These are phyloP conservation scores for Neoarthrinium moseri DNA, from an alignment of 2,329 filamentous ascomycete species.

Conservation along the genomic window DNA sequence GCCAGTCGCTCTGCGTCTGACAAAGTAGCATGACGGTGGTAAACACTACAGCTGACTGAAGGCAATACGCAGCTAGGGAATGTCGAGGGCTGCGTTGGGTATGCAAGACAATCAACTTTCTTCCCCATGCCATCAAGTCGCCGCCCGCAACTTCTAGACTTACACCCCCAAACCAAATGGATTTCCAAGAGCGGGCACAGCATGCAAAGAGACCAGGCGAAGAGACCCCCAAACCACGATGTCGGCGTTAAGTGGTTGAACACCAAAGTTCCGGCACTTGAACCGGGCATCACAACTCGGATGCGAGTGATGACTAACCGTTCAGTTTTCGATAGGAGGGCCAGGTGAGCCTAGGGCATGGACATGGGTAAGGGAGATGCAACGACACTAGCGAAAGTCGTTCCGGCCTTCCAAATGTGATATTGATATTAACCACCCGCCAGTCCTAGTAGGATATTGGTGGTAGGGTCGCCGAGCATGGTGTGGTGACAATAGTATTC, in stretches of 20 bases:
- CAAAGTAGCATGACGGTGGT: background rate
- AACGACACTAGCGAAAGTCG: background rate
- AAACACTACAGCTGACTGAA: background rate
- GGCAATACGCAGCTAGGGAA: background rate
- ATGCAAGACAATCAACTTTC: background rate
- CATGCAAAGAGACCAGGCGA: background rate
- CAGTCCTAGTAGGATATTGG: background rate
- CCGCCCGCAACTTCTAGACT: background rate
- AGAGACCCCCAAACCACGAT: background rate
- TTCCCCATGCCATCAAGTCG: background rate
- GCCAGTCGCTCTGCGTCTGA: no score
- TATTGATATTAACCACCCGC: background rate
- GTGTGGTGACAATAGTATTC: background rate
- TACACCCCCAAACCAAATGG: background rate
- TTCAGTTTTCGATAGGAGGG: background rate
- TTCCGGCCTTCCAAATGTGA: background rate
- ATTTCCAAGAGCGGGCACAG: background rate
- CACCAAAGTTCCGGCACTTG: background rate
- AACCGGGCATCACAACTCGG: background rate
- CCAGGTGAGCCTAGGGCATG: slow-evolving; percentile 1
- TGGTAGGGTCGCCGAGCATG: slow-evolving; percentile 1
- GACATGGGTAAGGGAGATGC: background rate
- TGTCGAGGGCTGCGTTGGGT: background rate
- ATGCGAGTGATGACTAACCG: background rate
- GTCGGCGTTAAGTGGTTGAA: background rate